Base-by-base conservation (phyloP, 768 basidiomycete species). In the Podaxis rugospora region DNA sequence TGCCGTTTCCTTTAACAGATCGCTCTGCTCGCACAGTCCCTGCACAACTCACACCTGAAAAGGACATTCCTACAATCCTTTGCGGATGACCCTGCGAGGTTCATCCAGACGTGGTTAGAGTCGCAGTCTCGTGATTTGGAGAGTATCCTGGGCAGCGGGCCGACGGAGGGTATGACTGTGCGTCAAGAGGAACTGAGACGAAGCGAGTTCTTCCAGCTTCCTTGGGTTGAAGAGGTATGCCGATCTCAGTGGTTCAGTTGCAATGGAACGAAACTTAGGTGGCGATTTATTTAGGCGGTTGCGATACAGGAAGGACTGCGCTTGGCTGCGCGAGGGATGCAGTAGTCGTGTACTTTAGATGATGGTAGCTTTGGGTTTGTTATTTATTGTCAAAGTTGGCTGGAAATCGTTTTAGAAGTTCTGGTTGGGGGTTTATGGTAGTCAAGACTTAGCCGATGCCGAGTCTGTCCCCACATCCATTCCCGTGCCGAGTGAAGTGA, bases 91-190 rank as follows among this genome's bases (percentile, higher is more conserved):
- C 92, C 95, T 6, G 78, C 86, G 5, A 79, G 80, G 64, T 91
- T 98, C 70, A 90, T 95, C 59, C 89, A 95, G 68, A 89, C 85
- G 2, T 97, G 93, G 93, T 72, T 98, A 16, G 90, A 90, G 66
- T 94, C 92, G 1, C 95, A 98, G 71, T 92, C 93, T 51, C 83
- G 93, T 13, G 95, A 98, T 73, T 72, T 98, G 47, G 93, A 95
- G 74, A 89, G 84, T 60, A 80, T 95, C 60, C 79, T 97, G n/a
- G 93, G 93, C 32, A 92, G 89, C 69, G 93, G 93, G 1, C 85
- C 89, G 2, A 87, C 85, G 40, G 90, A 92, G 65, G 90, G 89
- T 27, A 80, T 84, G 69, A 86, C 86, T 1, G 82, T 95, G 9
- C 76, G 91, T n/a, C 91, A 92, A 60, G 94, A 96, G 65, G 94